These are phyloP conservation scores for Claviceps paspali DNA, from an alignment of 2,329 filamentous ascomycete species.

Conservation along the genomic window DNA sequence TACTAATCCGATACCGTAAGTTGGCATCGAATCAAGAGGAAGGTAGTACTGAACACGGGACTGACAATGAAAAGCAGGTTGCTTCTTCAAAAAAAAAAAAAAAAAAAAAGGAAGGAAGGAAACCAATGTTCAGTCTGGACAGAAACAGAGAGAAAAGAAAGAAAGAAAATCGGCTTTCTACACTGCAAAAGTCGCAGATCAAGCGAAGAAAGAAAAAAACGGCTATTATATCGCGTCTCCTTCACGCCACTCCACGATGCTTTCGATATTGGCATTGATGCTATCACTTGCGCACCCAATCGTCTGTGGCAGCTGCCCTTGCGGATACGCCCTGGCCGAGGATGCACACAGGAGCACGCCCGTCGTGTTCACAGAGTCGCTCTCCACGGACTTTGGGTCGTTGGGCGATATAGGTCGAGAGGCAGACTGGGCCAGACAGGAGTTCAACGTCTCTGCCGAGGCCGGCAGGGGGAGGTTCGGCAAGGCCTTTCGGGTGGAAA, in stretches of 20 bases:
- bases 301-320: conserved; percentile 42
- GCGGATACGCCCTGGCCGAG: conserved; percentile 48
- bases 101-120: background rate
- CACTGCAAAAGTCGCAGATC: too few relatives aligned
- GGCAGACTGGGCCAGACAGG: conserved; percentile 50
- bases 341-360: conserved; percentile 19
- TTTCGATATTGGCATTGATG: background rate
- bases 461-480: conserved; percentile 48
- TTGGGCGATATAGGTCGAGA: conserved; percentile 31
- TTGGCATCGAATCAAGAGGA: background rate
- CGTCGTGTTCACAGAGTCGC: conserved; percentile 48
- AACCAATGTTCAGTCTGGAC: too few relatives aligned
- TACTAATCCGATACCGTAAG: too few relatives aligned
- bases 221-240: background rate
- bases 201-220: too few relatives aligned
- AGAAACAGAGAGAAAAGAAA: background rate
- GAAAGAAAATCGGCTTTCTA: too few relatives aligned
- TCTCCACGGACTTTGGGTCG: conserved; percentile 59
- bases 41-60: background rate
- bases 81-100: too few relatives aligned
- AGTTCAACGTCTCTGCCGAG: conserved; percentile 48
- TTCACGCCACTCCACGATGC: background rate
- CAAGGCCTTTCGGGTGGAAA: conserved; percentile 42
- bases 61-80: too few relatives aligned
- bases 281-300: conserved; percentile 7